Base-by-base conservation (phyloP, 345 rosid genomes). In the Cardamine occulta region DNA sequence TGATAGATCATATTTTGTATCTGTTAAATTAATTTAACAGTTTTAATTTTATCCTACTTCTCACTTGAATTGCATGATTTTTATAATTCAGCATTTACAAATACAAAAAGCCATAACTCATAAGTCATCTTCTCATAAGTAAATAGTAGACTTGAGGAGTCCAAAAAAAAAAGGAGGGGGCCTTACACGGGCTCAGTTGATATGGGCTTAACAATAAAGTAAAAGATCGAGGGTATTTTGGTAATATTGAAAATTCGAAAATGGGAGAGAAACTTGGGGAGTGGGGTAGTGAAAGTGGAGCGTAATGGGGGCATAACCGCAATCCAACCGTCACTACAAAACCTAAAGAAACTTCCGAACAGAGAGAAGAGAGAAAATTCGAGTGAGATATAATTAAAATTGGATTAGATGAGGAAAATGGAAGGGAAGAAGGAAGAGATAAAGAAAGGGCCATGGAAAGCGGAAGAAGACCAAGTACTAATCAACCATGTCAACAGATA, bases 391-490 rank as follows among this genome's bases (percentile, higher is more conserved):
- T 28, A 28, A 28, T 10, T 37, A 35, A 2, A 39, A 45, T 17
- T 45, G 39, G 47, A 31, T 19, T 2, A 49, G 49, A 73, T 66
- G 74, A 77, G 28, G 75, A 53, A 74, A 67, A 83, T 82, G 90
- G 90, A 84, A 63, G 74, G 47, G 77, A 80, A 70, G 74, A 68
- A 61, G 62, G 88, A 75, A 21, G 89, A 85, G 35, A 86, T 84
- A 2, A 86, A 89, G 74, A 95, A 95, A 83, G 97, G 99, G 42
- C 93, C 98, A 56, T 90, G 99, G 99, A 89, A 89, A 80, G 84
- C 85, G 1, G 99, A 95, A 56, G 99, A 95, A 80, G 99, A 95
- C 66, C 83, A 89, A 63, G 92, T 92, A 2, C 76, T 95, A 2
- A 79, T 85, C 26, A 89, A 80, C 80, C 97, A 89, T 23, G 98